Percentiles rank a stretch among this genome's conserved stretches.
These are phyloP conservation scores for Microbotryum violaceum DNA, from an alignment of 1,284 basidiomycete genomes.

Conservation along the genomic window DNA sequence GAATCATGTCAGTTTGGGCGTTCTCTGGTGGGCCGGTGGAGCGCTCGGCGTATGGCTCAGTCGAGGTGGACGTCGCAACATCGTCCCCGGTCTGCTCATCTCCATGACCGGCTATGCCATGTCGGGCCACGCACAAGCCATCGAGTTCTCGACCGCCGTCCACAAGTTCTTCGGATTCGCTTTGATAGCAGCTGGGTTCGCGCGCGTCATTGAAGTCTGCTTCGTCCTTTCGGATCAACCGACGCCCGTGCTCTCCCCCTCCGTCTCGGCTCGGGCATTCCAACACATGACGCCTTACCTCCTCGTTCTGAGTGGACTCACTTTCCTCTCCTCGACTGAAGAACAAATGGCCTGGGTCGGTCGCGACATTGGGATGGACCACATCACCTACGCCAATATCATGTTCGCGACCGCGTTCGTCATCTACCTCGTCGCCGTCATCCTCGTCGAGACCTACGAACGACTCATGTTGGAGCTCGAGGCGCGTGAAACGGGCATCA, in stretches of 20 bases:
- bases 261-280: slow-evolving; percentile 51
- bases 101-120: slow-evolving; percentile 89
- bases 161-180: slow-evolving; percentile 43
- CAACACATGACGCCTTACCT: slow-evolving; percentile 77
- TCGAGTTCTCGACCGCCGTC: slow-evolving; percentile 65
- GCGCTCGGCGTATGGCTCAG: slow-evolving; percentile 78
- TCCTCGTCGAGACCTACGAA: slow-evolving; percentile 53
- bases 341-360: slow-evolving; percentile 69
- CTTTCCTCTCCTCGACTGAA: slow-evolving; percentile 87
- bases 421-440: slow-evolving; percentile 61
- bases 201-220: slow-evolving; percentile 79
- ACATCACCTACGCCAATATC: slow-evolving; percentile 54
- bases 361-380: slow-evolving; percentile 29
- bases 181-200: slow-evolving; percentile 73
- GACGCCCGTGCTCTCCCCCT: slow-evolving; percentile 20
- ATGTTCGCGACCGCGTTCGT: slow-evolving; percentile 50
- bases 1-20: slow-evolving; percentile 37
- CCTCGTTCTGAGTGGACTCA: slow-evolving; percentile 59
- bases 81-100: slow-evolving; percentile 68
- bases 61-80: slow-evolving; percentile 72
- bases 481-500: not conserved
- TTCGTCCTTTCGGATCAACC: slow-evolving; percentile 52
- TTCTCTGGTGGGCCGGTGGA: slow-evolving; percentile 77
- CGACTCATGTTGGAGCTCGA: not conserved
- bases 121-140: slow-evolving; percentile 77